phyloP scores from a whole-genome alignment of 2,329 filamentous ascomycete species.

The Aspergillus sp. region DNA sequence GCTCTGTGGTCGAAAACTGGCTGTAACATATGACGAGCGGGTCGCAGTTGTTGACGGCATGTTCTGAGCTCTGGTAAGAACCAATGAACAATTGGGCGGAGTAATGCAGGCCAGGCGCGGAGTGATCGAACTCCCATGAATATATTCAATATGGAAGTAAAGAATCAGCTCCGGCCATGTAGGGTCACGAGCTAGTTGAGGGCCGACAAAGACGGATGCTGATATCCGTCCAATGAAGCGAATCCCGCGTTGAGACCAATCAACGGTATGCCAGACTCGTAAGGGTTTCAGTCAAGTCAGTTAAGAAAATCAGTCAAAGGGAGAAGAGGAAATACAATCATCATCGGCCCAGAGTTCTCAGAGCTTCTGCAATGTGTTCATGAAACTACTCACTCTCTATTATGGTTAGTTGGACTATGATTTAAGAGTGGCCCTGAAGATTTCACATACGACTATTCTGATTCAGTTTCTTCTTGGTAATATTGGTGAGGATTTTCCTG shows the following conservation, averaged over 20 bases:
- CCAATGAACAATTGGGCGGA: constrained; percentile 35
- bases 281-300: not conserved
- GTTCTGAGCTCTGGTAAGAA: constrained; percentile 32
- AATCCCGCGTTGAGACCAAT: constrained; percentile 3
- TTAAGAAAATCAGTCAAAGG: not conserved
- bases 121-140: constrained; percentile 25
- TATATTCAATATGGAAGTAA: constrained; percentile 7
- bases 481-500: not conserved
- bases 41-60: constrained; percentile 28
- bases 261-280: constrained; percentile 7
- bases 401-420: not conserved
- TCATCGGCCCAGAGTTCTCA: constrained; percentile 5
- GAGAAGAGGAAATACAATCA: not conserved
- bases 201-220: constrained; percentile 10
- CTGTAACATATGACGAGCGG: constrained; percentile 28
- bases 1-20: constrained; percentile 9
- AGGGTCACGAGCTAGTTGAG: constrained; percentile 9
- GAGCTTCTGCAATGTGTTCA: not conserved
- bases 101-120: constrained; percentile 29
- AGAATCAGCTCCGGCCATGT: constrained; percentile 8
- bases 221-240: constrained; percentile 8
- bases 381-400: not conserved
- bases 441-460: constrained; percentile 4
- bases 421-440: not conserved
- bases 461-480: constrained; percentile 2